phyloP scores from a whole-genome alignment of 495 filamentous ascomycete genomes.

The Pyrenula aspistea region DNA sequence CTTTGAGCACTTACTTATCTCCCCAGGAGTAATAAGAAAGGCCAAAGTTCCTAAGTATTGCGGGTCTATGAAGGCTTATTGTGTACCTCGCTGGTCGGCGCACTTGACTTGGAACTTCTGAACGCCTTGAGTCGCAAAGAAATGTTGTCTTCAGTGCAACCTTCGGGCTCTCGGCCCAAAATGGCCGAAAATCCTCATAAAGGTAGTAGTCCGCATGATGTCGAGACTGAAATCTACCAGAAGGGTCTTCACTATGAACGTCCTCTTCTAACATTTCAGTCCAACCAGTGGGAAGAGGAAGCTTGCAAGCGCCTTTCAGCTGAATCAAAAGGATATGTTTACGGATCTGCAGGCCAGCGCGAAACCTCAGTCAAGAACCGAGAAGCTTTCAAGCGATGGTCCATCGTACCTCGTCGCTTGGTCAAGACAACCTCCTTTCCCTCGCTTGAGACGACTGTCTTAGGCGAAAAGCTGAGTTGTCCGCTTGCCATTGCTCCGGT shows the following conservation, averaged over 20 bases:
- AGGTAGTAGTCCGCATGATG: no score
- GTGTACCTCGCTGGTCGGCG: no score
- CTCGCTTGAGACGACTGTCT: conserved; percentile 7
- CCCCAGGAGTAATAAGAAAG: no score
- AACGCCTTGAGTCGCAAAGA: no score
- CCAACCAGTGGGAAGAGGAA: conserved; percentile 19
- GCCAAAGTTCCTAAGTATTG: no score
- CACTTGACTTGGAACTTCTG: no score
- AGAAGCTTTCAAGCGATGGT: conserved; percentile 27
- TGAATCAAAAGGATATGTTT: conserved; percentile 22
- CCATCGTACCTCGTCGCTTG: conserved; percentile 20
- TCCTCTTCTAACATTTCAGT: conserved; percentile 21
- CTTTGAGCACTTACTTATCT: no score
- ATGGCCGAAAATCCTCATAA: no score
- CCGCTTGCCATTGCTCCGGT: conserved; percentile 40
- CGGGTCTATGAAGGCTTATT: no score
- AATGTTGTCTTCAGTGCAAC: no score
- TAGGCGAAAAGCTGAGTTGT: conserved; percentile 13
- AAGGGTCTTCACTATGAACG: conserved; percentile 19
- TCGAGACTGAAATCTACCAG: conserved; percentile 19
- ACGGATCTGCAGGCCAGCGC: conserved; percentile 23
- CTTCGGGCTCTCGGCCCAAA: no score
- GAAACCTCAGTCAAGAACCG: conserved; percentile 26
- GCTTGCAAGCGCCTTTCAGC: conserved; percentile 19
- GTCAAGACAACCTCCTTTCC: conserved; percentile 8